Base-by-base conservation (phyloP, 768 basidiomycete genomes). In the Lentinula sp. region DNA sequence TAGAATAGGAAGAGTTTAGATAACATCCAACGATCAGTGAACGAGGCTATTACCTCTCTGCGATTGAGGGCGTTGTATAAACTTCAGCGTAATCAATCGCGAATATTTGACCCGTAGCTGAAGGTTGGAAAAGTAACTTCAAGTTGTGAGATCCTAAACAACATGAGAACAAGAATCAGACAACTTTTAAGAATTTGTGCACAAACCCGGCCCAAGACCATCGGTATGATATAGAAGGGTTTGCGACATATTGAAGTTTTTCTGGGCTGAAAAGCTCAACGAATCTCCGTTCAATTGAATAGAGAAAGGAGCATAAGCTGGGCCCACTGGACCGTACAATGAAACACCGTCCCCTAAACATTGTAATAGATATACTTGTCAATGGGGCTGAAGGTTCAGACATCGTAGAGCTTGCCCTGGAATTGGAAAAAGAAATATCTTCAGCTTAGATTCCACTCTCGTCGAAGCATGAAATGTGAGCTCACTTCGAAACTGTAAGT, bases 321-420 rank as follows among this genome's bases (percentile, higher is more conserved):
- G 74, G 18, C 75, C 71, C 0, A 76, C 71, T 9, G 80, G 71
- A 16, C 81, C 78, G 55, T 76, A 81, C 7, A 82, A 53, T 0
- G 75, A 76, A n/a, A 83, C 73, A 11, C 74, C 77, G 61, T 77
- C 76, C 46, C 79, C 81, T 77, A 43, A 8, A 37, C 21, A 35
- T 46, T 28, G 13, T 18, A 21, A 7, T 1, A 3, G 11, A 31
- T 32, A 13, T 16, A 16, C 7, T 23, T 8, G 34, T 6, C 9
- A 3, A 28, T 13, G 13, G 37, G 15, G 9, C 18, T n/a, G 16
- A 16, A 48, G 13, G 15, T 4, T 23, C 28, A 23, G 32, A 16
- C 28, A 28, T 28, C 28, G 28, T 28, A 23, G 1, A n/a, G 15
- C 43, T 60, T 63, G 65, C 68, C 66, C 70, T 69, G 18, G 11